These are phyloP conservation scores for Gracilariopsis chorda DNA, from an alignment of 23 red algal species.

Conservation along the genomic window DNA sequence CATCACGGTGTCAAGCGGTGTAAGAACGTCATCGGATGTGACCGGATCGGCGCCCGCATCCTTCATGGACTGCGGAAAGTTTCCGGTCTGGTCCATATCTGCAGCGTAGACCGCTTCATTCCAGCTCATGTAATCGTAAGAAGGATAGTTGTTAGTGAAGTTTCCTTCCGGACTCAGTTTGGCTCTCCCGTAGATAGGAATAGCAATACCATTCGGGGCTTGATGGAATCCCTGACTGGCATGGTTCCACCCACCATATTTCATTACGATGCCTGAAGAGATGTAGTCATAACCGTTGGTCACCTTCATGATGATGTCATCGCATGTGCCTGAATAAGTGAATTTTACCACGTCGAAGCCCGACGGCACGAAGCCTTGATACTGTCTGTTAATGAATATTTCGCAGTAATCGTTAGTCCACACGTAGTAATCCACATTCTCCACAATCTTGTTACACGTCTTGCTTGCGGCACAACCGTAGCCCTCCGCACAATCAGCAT, in stretches of 20 bases:
- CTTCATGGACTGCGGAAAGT: not conserved
- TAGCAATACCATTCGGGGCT: not conserved
- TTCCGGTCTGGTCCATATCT: not conserved
- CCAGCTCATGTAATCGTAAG: not conserved
- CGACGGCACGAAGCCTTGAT: not conserved
- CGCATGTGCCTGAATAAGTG: not conserved
- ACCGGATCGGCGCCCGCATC: constrained; percentile 4
- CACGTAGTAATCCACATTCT: not conserved
- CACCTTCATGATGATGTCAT: constrained; percentile 24
- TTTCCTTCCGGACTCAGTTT: constrained; percentile 20
- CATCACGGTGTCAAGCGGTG: constrained; percentile 6
- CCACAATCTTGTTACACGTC: constrained; percentile 1
- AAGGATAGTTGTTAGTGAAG: constrained; percentile 1
- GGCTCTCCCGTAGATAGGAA: constrained; percentile 7
- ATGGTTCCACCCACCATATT: not conserved
- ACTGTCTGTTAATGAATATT: not conserved
- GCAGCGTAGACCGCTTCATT: not conserved
- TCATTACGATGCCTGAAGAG: not conserved
- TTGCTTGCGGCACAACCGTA: constrained; percentile 2
- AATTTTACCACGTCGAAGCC: not conserved
- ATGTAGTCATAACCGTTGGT: not conserved
- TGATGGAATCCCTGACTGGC: not conserved
- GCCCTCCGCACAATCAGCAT: not conserved
- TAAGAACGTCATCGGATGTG: not conserved
- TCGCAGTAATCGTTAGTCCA: not conserved